Conservation (phyloP, 2,329 filamentous ascomycete species). For the Bipolaris bicolor region DNA sequence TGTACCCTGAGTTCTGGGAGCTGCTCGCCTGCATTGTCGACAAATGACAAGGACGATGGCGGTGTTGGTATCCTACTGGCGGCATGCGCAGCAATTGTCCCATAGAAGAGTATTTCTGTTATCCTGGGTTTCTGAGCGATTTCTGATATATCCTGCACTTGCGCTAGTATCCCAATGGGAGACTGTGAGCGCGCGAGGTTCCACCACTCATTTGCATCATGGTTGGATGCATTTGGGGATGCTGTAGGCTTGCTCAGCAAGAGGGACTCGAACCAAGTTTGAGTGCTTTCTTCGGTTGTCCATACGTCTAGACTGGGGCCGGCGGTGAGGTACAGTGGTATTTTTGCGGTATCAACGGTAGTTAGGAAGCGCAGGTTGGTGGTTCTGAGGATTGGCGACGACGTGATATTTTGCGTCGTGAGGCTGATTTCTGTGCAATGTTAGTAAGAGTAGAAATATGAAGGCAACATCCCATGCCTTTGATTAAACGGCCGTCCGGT, state of each 20-base stretch:
- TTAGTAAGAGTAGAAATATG: background rate
- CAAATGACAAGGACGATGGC: slow-evolving; percentile 38
- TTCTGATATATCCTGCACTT: slow-evolving; percentile 26
- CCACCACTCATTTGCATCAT: slow-evolving; percentile 45
- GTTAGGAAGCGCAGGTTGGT: slow-evolving; percentile 45
- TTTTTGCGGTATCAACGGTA: slow-evolving; percentile 47
- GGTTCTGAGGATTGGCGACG: slow-evolving; percentile 22
- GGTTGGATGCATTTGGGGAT: slow-evolving; percentile 3
- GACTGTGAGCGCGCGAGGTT: slow-evolving; percentile 45
- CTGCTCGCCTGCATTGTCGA: slow-evolving; percentile 11
- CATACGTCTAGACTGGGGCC: slow-evolving; percentile 49
- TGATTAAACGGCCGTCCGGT: slow-evolving; percentile 31
- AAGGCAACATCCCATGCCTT: slow-evolving; percentile 20
- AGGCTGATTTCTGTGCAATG: slow-evolving; percentile 35
- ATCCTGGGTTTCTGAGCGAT: slow-evolving; percentile 23
- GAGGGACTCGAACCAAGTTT: slow-evolving; percentile 50
- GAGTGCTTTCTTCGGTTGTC: slow-evolving; percentile 42
- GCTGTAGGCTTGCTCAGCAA: slow-evolving; percentile 34
- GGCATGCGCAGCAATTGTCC: slow-evolving; percentile 35
- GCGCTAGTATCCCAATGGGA: slow-evolving; percentile 49
- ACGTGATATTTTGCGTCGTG: slow-evolving; percentile 28
- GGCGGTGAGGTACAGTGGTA: slow-evolving; percentile 50
- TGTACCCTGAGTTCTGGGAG: slow-evolving; percentile 44
- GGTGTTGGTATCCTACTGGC: slow-evolving; percentile 39
- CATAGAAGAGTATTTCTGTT: slow-evolving; percentile 57